These are phyloP conservation scores for Penicillium decumbens DNA, from an alignment of 2,329 filamentous ascomycete genomes.

Conservation along the genomic window DNA sequence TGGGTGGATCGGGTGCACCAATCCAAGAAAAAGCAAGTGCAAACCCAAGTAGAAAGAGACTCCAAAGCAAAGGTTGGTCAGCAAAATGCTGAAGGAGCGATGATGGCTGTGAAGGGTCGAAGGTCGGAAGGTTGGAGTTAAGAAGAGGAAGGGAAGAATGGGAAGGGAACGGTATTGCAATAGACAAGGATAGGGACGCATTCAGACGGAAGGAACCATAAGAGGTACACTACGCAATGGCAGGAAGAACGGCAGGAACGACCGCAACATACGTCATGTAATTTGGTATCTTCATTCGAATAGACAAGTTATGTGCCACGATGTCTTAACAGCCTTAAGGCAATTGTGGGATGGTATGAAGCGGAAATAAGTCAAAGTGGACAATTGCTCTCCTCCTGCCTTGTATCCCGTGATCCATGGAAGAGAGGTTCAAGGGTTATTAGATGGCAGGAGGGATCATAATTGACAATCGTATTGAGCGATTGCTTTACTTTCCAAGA, in stretches of 20 bases:
- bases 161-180: neutral
- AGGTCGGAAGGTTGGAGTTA: neutral
- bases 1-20: constrained; percentile 7
- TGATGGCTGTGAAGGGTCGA: neutral
- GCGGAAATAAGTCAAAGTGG: constrained; percentile 41
- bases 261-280: neutral
- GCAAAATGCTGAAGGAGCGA: constrained; percentile 22
- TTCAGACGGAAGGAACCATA: neutral
- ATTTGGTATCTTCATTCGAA: constrained; percentile 6
- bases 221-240: neutral
- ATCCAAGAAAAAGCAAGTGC: constrained; percentile 24
- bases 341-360: constrained; percentile 36
- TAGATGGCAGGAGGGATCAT: constrained; percentile 62
- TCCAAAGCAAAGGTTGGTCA: constrained; percentile 9
- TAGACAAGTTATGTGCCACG: constrained; percentile 31
- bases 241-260: neutral
- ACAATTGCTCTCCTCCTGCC: constrained; percentile 58
- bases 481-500: constrained; percentile 41
- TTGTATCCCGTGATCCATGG: constrained; percentile 64
- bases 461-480: neutral
- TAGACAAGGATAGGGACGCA: neutral
- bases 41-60: constrained; percentile 10
- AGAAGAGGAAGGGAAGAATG: neutral
- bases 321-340: constrained; percentile 40
- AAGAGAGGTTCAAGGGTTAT: constrained; percentile 56